Conservation (phyloP, 441 rosid genomes). For the Aleurites moluccanus region DNA sequence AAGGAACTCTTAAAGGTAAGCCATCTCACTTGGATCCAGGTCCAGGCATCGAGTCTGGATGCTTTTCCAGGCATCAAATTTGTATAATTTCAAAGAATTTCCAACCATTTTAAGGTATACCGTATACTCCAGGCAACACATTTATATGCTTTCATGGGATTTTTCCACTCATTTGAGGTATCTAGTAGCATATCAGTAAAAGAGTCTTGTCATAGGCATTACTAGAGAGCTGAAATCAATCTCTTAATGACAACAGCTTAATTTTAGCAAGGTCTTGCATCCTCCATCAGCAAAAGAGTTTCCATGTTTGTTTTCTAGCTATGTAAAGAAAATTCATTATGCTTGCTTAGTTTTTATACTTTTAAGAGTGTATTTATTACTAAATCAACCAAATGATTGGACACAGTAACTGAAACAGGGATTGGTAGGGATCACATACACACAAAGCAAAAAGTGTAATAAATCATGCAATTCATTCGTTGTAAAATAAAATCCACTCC, state of each 20-base stretch:
- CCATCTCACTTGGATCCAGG: background rate
- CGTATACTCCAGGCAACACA: background rate
- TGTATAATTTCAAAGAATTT: background rate
- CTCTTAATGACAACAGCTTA: background rate
- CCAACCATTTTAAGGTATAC: background rate
- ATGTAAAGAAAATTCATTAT: background rate
- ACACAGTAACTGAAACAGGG: background rate
- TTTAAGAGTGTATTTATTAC: background rate
- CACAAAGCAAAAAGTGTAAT: background rate
- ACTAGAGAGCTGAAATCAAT: background rate
- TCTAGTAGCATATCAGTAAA: too few species aligned
- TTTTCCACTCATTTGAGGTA: too few species aligned
- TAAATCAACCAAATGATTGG: background rate
- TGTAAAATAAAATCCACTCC: too few species aligned
- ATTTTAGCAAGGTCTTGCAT: background rate
- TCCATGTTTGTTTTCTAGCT: background rate
- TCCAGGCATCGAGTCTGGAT: background rate
- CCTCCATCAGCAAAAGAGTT: background rate
- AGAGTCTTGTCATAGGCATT: too few species aligned
- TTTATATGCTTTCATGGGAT: too few species aligned
- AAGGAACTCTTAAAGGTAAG: background rate
- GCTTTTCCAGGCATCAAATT: background rate
- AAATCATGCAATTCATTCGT: background rate
- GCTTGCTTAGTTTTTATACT: background rate
- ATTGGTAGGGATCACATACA: background rate